phyloP scores from a whole-genome alignment of 2,329 filamentous ascomycete genomes.

The Neocatenulostroma microsporum region DNA sequence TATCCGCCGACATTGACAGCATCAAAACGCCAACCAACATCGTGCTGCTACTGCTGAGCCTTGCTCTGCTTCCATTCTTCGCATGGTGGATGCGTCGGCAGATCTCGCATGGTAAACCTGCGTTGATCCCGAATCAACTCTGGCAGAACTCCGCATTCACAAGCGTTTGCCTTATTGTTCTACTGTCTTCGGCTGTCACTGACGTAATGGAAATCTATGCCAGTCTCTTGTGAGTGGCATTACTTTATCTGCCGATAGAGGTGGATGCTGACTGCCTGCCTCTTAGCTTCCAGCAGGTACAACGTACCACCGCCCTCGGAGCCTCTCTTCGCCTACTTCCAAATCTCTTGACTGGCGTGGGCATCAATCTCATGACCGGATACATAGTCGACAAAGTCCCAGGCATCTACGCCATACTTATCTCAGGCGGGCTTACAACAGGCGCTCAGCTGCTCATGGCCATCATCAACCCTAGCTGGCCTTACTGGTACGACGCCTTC shows the following conservation, averaged over 20 bases:
- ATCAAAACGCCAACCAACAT: conserved; percentile 26
- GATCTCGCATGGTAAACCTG: conserved; percentile 40
- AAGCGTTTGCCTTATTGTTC: conserved; percentile 40
- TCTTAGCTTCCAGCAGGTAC: conserved; percentile 41
- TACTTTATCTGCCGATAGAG: too few species aligned
- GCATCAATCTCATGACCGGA: conserved; percentile 29
- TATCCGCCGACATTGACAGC: conserved; percentile 38
- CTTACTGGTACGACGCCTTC: conserved; percentile 37
- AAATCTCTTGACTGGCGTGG: conserved; percentile 39
- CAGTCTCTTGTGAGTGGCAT: too few species aligned
- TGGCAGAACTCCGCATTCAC: conserved; percentile 54
- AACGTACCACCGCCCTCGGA: conserved; percentile 14
- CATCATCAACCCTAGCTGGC: conserved; percentile 38
- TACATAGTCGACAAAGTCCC: conserved; percentile 16
- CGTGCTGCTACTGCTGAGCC: conserved; percentile 38
- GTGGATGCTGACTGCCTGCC: too few species aligned
- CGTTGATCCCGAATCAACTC: conserved; percentile 55
- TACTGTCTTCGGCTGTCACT: too few species aligned
- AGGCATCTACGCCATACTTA: conserved; percentile 11
- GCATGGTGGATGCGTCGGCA: conserved; percentile 48
- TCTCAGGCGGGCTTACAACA: conserved; percentile 13
- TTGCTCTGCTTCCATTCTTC: conserved; percentile 43
- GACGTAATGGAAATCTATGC: too few species aligned
- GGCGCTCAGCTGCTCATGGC: conserved; percentile 42
- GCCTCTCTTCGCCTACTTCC: conserved; percentile 37